Percentiles rank a stretch among this genome's conserved stretches.
Evolutionary conservation across 805 yeast species (phyloP).

Genomic region (Saturnispora hagleri): DNA sequence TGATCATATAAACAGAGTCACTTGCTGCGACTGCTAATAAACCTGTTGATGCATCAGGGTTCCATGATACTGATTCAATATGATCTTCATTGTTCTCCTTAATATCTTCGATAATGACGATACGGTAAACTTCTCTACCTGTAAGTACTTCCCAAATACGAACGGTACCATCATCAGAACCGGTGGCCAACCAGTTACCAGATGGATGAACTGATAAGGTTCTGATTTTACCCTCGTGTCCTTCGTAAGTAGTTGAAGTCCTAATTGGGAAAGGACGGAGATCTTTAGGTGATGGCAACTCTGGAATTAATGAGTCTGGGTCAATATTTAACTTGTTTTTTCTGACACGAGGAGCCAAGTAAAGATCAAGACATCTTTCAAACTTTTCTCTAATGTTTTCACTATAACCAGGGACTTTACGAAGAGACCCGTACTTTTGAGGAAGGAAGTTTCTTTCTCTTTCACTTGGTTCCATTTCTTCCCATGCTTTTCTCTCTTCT

Average conservation of each 20-base stretch:
- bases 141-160: constrained; percentile 95
- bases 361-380: constrained; percentile 88
- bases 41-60: constrained; percentile 69
- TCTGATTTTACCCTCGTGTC: constrained; percentile 79
- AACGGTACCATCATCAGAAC: constrained; percentile 93
- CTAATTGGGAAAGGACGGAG: constrained; percentile 93
- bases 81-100: constrained; percentile 60
- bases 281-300: constrained; percentile 93
- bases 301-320: constrained; percentile 93
- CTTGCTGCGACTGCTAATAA: constrained; percentile 80
- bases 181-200: constrained; percentile 95
- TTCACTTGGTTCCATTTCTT: constrained; percentile 60
- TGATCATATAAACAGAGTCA: constrained; percentile 64
- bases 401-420: constrained; percentile 90
- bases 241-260: constrained; percentile 74
- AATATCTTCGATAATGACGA: constrained; percentile 36
- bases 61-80: constrained; percentile 80
- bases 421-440: constrained; percentile 67
- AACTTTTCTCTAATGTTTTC: constrained; percentile 82
- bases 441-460: constrained; percentile 76
- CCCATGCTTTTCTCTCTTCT: constrained; percentile 70
- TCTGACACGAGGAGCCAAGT: constrained; percentile 93
- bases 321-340: constrained; percentile 85
- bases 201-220: constrained; percentile 76
- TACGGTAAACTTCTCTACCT: constrained; percentile 82